phyloP scores from a whole-genome alignment of 768 basidiomycete genomes.

The Suillus lakei region DNA sequence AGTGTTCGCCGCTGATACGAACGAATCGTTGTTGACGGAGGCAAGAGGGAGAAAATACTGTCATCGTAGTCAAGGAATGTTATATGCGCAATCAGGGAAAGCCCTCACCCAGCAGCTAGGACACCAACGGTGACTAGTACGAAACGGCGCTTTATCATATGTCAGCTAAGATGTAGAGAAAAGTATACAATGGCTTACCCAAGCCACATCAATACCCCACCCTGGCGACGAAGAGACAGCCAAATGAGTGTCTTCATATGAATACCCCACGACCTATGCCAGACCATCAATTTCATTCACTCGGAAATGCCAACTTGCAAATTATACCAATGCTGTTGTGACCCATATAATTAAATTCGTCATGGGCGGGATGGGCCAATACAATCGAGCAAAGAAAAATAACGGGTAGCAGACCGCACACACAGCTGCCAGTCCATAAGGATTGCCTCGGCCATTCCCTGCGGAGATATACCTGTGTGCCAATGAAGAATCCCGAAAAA shows the following conservation, averaged over 20 bases:
- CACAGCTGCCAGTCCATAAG: conserved; percentile 73
- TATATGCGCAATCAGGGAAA: neutral
- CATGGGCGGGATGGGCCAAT: conserved; percentile 76
- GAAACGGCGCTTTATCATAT: conserved; percentile 56
- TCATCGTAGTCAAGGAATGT: conserved; percentile 10
- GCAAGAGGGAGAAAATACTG: conserved; percentile 72
- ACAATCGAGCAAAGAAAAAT: conserved; percentile 71
- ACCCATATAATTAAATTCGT: conserved; percentile 73
- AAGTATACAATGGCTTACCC: conserved; percentile 47
- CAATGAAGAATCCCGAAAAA: neutral
- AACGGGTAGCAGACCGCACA: conserved; percentile 73
- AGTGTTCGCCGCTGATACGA: conserved; percentile 72
- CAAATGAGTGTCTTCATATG: conserved; percentile 65
- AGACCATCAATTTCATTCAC: neutral
- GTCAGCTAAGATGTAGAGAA: neutral
- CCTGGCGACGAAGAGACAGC: conserved; percentile 54
- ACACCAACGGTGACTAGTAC: conserved; percentile 75
- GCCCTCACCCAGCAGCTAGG: conserved; percentile 71
- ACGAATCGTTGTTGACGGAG: conserved; percentile 78
- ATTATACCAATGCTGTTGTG: conserved; percentile 60
- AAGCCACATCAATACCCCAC: conserved; percentile 69
- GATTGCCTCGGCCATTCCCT: conserved; percentile 60
- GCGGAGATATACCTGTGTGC: conserved; percentile 68
- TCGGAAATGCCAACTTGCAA: neutral
- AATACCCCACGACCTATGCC: conserved; percentile 72